Percentiles rank a stretch among this genome's conserved stretches.
phyloP scores from a whole-genome alignment of 192 early-diverging fungal genomes.

The Dispira simplex region DNA sequence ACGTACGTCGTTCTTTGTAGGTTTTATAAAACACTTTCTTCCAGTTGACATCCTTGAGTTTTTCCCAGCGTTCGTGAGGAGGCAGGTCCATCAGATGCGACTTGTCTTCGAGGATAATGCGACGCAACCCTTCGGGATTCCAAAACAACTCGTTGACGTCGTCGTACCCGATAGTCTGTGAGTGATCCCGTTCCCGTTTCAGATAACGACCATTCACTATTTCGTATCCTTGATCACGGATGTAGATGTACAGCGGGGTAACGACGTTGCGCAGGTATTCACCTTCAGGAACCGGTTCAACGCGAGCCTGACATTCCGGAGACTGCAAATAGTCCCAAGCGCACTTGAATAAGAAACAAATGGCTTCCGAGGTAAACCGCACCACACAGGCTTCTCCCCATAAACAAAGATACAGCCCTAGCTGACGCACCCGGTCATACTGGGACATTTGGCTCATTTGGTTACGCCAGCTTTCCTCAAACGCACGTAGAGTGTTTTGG shows the following conservation, averaged over 20 bases:
- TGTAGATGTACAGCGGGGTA: conserved; percentile 53
- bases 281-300: conserved; percentile 40
- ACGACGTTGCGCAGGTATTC: conserved; percentile 51
- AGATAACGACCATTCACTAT: conserved; percentile 48
- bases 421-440: conserved; percentile 47
- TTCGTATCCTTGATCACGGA: conserved; percentile 62
- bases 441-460: conserved; percentile 58
- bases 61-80: conserved; percentile 40
- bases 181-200: conserved; percentile 63
- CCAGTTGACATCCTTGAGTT: conserved; percentile 51
- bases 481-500: conserved; percentile 27
- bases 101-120: conserved; percentile 38
- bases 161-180: conserved; percentile 60
- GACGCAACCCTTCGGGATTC: conserved; percentile 44
- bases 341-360: conserved; percentile 68
- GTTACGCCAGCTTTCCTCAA: conserved; percentile 48
- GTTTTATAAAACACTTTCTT: conserved; percentile 57
- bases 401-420: conserved; percentile 56
- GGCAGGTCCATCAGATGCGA: conserved; percentile 40
- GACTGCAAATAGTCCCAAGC: conserved; percentile 35
- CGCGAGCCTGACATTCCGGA: conserved; percentile 30
- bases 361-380: conserved; percentile 53
- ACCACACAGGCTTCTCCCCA: conserved; percentile 70
- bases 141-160: conserved; percentile 79
- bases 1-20: conserved; percentile 69